Evolutionary conservation across 2,329 filamentous ascomycete genomes (phyloP).

Genomic region (Cladosporium austrohemisphaericum): DNA sequence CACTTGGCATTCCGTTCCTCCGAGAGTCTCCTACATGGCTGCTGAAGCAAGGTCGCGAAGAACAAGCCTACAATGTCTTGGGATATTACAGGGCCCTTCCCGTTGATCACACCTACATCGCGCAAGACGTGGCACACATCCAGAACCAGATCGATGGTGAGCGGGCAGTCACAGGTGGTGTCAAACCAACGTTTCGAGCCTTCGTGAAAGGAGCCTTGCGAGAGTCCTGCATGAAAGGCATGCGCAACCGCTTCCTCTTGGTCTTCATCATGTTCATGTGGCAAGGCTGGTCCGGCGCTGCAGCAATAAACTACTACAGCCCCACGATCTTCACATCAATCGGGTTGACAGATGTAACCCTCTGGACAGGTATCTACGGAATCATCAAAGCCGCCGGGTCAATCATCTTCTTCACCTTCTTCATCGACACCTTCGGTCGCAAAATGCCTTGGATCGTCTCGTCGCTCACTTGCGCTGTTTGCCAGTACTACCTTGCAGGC

Average conservation of each 20-base stretch:
- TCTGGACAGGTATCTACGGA: constrained; percentile 38
- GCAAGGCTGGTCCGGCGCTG: constrained; percentile 33
- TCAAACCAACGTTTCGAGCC: constrained; percentile 26
- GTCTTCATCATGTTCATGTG: constrained; percentile 40
- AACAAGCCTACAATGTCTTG: constrained; percentile 19
- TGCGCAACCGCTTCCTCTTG: constrained; percentile 39
- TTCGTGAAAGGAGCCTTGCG: constrained; percentile 32
- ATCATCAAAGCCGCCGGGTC: constrained; percentile 36
- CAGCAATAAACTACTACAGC: constrained; percentile 37
- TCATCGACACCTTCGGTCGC: constrained; percentile 37
- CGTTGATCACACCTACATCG: constrained; percentile 23
- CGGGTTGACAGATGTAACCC: constrained; percentile 33
- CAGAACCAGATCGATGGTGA: constrained; percentile 32
- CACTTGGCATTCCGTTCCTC: constrained; percentile 29
- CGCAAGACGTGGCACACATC: constrained; percentile 33
- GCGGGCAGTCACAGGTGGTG: constrained; percentile 29
- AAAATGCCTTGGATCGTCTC: constrained; percentile 32
- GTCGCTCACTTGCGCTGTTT: constrained; percentile 34
- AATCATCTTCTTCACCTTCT: constrained; percentile 37
- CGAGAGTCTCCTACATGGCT: constrained; percentile 35
- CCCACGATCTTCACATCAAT: constrained; percentile 37
- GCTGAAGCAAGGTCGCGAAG: constrained; percentile 22
- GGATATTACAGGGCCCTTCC: constrained; percentile 23
- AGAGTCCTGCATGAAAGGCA: constrained; percentile 34
- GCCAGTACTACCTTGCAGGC: constrained; percentile 37